Percentiles rank a stretch among this genome's conserved stretches.
phyloP scores from a whole-genome alignment of 2,329 filamentous ascomycete species.

The Talaromyces pinophilus region DNA sequence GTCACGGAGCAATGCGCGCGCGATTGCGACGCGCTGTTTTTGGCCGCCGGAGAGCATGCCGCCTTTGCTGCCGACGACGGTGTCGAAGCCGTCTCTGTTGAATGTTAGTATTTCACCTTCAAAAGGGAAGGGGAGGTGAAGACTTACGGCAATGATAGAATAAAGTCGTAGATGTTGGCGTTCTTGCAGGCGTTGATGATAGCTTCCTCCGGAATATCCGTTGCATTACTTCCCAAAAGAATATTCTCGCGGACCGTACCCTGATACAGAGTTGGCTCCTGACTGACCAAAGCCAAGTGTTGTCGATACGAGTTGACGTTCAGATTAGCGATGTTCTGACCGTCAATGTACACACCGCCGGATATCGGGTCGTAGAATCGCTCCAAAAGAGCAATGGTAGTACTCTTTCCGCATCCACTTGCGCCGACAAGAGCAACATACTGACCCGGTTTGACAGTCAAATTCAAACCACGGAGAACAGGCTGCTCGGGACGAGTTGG shows the following conservation, averaged over 20 bases:
- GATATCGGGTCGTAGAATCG: conserved; percentile 89
- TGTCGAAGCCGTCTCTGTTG: conserved; percentile 72
- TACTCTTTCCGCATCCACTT: conserved; percentile 91
- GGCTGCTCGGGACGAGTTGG: conserved; percentile 87
- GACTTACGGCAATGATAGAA: conserved; percentile 71
- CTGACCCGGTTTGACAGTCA: conserved; percentile 50
- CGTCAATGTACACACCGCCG: conserved; percentile 80
- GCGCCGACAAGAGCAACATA: conserved; percentile 81
- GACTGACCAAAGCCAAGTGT: conserved; percentile 82
- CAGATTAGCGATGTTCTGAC: conserved; percentile 74
- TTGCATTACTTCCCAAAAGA: conserved; percentile 69
- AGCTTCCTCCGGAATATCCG: conserved; percentile 68
- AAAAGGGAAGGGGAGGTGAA: conserved; percentile 10
- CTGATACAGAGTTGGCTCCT: conserved; percentile 93
- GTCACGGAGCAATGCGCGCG: conserved; percentile 84
- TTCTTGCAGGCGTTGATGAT: conserved; percentile 81
- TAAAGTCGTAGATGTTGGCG: conserved; percentile 91
- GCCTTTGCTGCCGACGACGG: conserved; percentile 83
- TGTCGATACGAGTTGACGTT: conserved; percentile 85
- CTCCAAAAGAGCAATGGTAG: conserved; percentile 86
- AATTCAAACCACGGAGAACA: conserved; percentile 80
- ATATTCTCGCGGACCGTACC: conserved; percentile 91
- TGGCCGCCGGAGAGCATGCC: conserved; percentile 84
- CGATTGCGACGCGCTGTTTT: conserved; percentile 93
- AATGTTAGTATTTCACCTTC: conserved; percentile 27